A percentile compares a stretch with the other conserved stretches of the same genome.
These are phyloP conservation scores for Dactylellina haptotyla DNA, from an alignment of 2,329 filamentous ascomycete species.

Conservation along the genomic window DNA sequence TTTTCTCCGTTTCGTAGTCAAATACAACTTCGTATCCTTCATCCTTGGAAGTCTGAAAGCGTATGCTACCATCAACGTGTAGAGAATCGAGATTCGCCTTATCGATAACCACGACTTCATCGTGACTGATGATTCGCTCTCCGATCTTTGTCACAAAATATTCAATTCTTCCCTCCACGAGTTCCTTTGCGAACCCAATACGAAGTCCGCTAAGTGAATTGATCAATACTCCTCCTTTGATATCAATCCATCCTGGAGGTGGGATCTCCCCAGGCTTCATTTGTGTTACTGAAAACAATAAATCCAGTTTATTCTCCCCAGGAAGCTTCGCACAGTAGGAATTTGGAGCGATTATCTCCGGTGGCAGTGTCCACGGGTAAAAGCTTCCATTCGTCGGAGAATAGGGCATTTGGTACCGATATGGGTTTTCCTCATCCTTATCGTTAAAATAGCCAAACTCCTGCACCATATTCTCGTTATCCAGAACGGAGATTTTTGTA, in stretches of 20 bases:
- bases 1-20: conserved; percentile 34
- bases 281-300: conserved; percentile 68
- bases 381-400: conserved; percentile 81
- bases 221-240: conserved; percentile 45
- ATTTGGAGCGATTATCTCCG: conserved; percentile 76
- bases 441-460: conserved; percentile 65
- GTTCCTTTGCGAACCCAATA: conserved; percentile 35
- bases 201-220: conserved; percentile 46
- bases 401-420: conserved; percentile 68
- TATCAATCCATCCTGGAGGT: conserved; percentile 42
- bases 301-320: conserved; percentile 75
- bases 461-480: conserved; percentile 33
- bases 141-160: conserved; percentile 46
- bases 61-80: conserved; percentile 29
- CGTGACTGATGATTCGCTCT: conserved; percentile 18
- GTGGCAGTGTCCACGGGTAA: conserved; percentile 92
- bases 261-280: conserved; percentile 25
- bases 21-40: conserved; percentile 47
- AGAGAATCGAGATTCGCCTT: conserved; percentile 39
- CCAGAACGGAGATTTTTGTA: conserved; percentile 62
- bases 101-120: conserved; percentile 46
- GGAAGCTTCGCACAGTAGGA: conserved; percentile 80
- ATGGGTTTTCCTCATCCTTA: conserved; percentile 63
- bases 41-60: conserved; percentile 36
- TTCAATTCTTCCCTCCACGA: conserved; percentile 39